A percentile compares a stretch with the other conserved stretches of the same genome.
These are phyloP conservation scores for Manihot esculenta DNA, from an alignment of 441 rosid species.

Conservation along the genomic window DNA sequence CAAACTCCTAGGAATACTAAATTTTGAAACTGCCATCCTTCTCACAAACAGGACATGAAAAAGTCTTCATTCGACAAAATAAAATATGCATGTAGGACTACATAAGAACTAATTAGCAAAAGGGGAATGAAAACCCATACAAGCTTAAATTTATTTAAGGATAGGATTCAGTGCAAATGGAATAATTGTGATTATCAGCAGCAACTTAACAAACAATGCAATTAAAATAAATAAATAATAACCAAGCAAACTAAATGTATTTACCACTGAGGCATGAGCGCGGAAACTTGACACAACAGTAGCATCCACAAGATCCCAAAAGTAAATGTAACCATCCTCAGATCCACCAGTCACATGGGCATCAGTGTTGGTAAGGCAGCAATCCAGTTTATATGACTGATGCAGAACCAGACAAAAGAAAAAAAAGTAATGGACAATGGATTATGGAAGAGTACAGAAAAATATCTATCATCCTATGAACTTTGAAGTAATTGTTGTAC, in stretches of 20 bases:
- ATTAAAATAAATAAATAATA: background rate
- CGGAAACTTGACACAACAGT: constrained; percentile 66
- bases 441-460: background rate
- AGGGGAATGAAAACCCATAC: background rate
- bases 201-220: background rate
- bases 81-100: background rate
- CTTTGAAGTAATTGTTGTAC: background rate
- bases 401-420: constrained; percentile 17
- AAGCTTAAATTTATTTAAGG: background rate
- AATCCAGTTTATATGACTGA: constrained; percentile 92
- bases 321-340: constrained; percentile 87
- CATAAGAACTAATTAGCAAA: background rate
- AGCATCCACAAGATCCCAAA: constrained; percentile 99
- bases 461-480: background rate
- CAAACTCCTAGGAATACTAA: too few relatives aligned
- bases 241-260: background rate
- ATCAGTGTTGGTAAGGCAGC: constrained; percentile 85
- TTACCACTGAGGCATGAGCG: constrained; percentile 89
- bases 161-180: background rate
- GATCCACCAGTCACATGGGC: constrained; percentile 92
- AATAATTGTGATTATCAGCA: background rate
- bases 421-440: background rate
- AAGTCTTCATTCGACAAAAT: background rate
- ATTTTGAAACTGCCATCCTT: background rate
- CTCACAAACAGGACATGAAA: background rate